Evolutionary conservation across 2,329 filamentous ascomycete genomes (phyloP).

Genomic region (Alternaria burnsii): DNA sequence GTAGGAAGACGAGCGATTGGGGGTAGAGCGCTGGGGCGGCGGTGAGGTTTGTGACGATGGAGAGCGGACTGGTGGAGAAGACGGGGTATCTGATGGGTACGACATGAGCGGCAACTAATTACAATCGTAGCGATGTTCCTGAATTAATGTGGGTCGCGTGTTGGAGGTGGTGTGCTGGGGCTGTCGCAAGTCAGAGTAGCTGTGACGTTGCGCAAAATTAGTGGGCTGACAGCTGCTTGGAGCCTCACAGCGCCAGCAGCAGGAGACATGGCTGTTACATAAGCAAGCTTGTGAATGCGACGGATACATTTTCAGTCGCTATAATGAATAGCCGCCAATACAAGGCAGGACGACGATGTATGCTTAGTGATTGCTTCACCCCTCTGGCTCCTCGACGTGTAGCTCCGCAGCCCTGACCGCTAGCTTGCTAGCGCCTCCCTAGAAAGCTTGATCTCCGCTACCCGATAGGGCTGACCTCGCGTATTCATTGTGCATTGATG

Average conservation of each 20-base stretch:
- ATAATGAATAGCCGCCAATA: constrained; percentile 1
- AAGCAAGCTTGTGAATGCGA: constrained; percentile 3
- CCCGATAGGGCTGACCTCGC: constrained; percentile 22
- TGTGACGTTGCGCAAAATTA: constrained; percentile 39
- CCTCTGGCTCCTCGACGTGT: constrained; percentile 18
- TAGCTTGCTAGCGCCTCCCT: constrained; percentile 31
- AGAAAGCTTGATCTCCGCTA: constrained; percentile 44
- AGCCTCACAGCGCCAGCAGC: constrained; percentile 9
- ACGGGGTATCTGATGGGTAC: constrained; percentile 29
- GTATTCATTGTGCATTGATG: background rate
- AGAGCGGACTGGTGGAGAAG: constrained; percentile 24
- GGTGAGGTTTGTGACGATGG: constrained; percentile 17
- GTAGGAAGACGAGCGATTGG: constrained; percentile 51
- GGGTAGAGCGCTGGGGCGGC: constrained; percentile 17
- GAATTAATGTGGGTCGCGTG: constrained; percentile 38
- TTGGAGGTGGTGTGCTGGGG: constrained; percentile 27
- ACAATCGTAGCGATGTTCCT: constrained; percentile 15
- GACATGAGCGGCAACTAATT: constrained; percentile 37
- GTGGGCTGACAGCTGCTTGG: constrained; percentile 34
- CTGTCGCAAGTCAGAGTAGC: constrained; percentile 26
- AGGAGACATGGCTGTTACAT: constrained; percentile 14
- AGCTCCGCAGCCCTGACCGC: constrained; percentile 17
- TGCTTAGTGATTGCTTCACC: constrained; percentile 22
- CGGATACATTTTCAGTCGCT: constrained; percentile 5
- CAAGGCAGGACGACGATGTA: constrained; percentile 10